Evolutionary conservation across 257 asterid genomes (phyloP), one percentile per base, ranked within the genome.

Genomic region (Phtheirospermum japonicum): DNA sequence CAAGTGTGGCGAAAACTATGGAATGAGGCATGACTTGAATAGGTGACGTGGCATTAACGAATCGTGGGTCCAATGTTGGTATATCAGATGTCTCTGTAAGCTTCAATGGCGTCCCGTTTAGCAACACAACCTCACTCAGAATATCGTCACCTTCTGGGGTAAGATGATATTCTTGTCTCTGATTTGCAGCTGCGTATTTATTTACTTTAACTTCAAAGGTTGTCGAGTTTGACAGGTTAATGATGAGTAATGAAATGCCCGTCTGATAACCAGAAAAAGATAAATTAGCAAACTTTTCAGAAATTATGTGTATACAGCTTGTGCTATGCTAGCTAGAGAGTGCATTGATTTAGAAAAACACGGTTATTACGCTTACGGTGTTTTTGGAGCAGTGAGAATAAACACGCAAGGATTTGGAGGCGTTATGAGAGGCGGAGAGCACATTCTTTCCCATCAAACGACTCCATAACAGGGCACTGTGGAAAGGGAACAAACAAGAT

Each of bases 151-250:
- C 81, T 65, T 83, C 32, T 7, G 97, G 97, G 0, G 90, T 83
- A 63, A 89, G 62, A 70, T 90, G 95, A 59, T 85, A 90, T 70
- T 87, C 97, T 73, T 87, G 90, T 65, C 97, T 81, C 18, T 32
- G 61, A 17, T 20, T 42, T 16, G 42, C 31, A 46, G 17, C 57
- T 53, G 5, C 20, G 57, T 58, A 16, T 31, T 57, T 83, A 13
- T 74, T 75, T 5, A 81, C 58, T 19, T 73, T 55, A 40, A 84
- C 81, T 14, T 83, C 76, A 48, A 73, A 81, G 23, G 57, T 70
- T 2, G 90, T 90, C 3, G 87, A 80, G 34, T 87, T 90, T 2
- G 89, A 87, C 92, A 87, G 75, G 82, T 90, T 90, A 75, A 85
- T 90, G 7, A 83, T 48, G 12, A 87, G 83, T 14, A 85, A 46